A percentile compares a stretch with the other conserved stretches of the same genome.
These are phyloP conservation scores for Oryza longistaminata DNA, from an alignment of 176 grass and related monocot species.

Conservation along the genomic window DNA sequence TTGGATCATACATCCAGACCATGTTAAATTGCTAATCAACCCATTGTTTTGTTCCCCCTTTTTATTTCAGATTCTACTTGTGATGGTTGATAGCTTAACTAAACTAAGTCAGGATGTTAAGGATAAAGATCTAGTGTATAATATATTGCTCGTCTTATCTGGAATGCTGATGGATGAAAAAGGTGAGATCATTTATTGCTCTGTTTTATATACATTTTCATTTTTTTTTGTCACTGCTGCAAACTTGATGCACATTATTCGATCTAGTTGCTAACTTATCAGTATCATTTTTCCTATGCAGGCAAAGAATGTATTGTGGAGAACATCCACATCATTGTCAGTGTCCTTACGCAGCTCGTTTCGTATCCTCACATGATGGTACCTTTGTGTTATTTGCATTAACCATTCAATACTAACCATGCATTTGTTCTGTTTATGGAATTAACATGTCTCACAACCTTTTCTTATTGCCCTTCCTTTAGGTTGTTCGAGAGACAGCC, in stretches of 20 bases:
- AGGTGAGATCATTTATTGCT: conserved; percentile 58
- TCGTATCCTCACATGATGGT: conserved; percentile 92
- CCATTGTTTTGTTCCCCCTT: neutral
- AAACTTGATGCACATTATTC: conserved; percentile 23
- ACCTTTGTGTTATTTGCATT: conserved; percentile 33
- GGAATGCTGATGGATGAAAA: conserved; percentile 90
- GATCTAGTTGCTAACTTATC: neutral
- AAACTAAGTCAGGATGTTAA: conserved; percentile 52
- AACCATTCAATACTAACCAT: neutral
- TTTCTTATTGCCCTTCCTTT: conserved; percentile 27
- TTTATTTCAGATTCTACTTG: conserved; percentile 61
- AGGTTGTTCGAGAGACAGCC: conserved; percentile 93
- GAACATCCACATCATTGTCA: conserved; percentile 67
- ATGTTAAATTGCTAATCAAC: conserved; percentile 4
- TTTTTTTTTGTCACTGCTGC: conserved; percentile 26
- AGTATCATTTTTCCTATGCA: conserved; percentile 34
- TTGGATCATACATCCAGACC: conserved; percentile 14
- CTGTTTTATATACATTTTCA: conserved; percentile 21
- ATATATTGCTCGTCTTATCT: conserved; percentile 78
- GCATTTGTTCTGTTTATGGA: conserved; percentile 26
- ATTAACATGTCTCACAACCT: conserved; percentile 33
- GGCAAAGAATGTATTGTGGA: conserved; percentile 76
- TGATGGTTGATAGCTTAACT: conserved; percentile 73
- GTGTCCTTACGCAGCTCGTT: conserved; percentile 58
- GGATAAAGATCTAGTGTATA: conserved; percentile 84